Evolutionary conservation across 2,329 filamentous ascomycete species (phyloP).

Genomic region (Xylariaceae sp.): DNA sequence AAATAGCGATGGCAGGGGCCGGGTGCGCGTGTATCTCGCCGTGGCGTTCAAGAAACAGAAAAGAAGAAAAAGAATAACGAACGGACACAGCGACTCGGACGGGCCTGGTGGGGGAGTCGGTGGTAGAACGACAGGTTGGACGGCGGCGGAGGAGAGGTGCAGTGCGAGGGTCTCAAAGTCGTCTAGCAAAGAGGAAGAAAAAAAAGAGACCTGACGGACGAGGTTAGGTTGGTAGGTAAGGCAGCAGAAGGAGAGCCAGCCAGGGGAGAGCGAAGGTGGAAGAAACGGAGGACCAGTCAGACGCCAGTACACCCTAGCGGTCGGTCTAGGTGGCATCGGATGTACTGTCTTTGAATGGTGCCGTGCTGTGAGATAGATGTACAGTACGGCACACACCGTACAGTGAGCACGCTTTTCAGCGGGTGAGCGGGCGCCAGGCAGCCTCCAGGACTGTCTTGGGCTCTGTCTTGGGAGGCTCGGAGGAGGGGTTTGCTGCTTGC

Average conservation of each 20-base stretch:
- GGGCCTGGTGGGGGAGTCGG: conserved; percentile 11
- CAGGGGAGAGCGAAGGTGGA: conserved; percentile 7
- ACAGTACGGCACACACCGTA: not conserved
- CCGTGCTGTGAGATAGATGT: not conserved
- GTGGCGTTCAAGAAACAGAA: conserved; percentile 13
- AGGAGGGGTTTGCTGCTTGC: not conserved
- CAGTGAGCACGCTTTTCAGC: not conserved
- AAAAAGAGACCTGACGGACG: conserved; percentile 7
- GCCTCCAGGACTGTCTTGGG: not conserved
- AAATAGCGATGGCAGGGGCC: conserved; percentile 9
- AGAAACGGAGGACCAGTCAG: conserved; percentile 9
- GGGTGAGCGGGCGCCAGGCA: not conserved
- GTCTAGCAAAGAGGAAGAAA: conserved; percentile 12
- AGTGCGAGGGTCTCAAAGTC: conserved; percentile 15
- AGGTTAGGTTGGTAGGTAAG: conserved; percentile 6
- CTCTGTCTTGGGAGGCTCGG: not conserved
- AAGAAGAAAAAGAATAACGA: conserved; percentile 15
- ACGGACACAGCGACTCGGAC: conserved; percentile 20
- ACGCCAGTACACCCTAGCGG: not conserved
- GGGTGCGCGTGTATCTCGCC: conserved; percentile 13
- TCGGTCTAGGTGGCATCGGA: not conserved
- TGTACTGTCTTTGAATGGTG: not conserved
- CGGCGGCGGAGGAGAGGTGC: conserved; percentile 12
- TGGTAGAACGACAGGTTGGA: conserved; percentile 14
- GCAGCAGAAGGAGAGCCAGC: conserved; percentile 9